Conservation (phyloP, 148 eudicot genomes). For the Tetragonia tetragonoides region DNA sequence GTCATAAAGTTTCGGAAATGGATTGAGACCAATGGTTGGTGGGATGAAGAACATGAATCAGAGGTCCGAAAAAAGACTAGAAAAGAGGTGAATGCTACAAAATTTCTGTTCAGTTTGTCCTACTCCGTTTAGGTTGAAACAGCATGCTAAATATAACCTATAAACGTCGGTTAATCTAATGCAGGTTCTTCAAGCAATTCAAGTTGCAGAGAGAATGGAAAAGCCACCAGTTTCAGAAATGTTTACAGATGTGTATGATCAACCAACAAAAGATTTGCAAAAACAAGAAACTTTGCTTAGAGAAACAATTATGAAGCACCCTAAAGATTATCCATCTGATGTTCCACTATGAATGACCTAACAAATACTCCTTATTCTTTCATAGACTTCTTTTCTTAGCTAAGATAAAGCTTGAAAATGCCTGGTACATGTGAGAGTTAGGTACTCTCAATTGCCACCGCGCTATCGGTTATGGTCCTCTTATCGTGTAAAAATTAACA, state of each 20-base stretch:
- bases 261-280: slow-evolving; percentile 43
- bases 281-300: slow-evolving; percentile 61
- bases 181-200: slow-evolving; percentile 68
- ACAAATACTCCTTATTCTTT: background rate
- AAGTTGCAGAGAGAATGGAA: slow-evolving; percentile 57
- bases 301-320: slow-evolving; percentile 49
- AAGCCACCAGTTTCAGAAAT: slow-evolving; percentile 61
- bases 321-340: slow-evolving; percentile 66
- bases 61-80: slow-evolving; percentile 41
- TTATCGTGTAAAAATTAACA: background rate
- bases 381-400: background rate
- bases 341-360: slow-evolving; percentile 21
- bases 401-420: background rate
- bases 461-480: background rate
- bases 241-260: slow-evolving; percentile 72
- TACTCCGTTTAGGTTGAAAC: background rate
- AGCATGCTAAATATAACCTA: background rate
- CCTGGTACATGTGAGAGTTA: background rate
- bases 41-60: slow-evolving; percentile 60
- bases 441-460: background rate
- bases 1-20: slow-evolving; percentile 56
- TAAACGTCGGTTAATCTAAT: slow-evolving; percentile 2
- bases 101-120: background rate
- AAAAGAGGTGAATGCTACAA: slow-evolving; percentile 42
- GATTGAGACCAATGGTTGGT: slow-evolving; percentile 71